Conservation (phyloP, 768 basidiomycete species). For the Tulasnella sp. region DNA sequence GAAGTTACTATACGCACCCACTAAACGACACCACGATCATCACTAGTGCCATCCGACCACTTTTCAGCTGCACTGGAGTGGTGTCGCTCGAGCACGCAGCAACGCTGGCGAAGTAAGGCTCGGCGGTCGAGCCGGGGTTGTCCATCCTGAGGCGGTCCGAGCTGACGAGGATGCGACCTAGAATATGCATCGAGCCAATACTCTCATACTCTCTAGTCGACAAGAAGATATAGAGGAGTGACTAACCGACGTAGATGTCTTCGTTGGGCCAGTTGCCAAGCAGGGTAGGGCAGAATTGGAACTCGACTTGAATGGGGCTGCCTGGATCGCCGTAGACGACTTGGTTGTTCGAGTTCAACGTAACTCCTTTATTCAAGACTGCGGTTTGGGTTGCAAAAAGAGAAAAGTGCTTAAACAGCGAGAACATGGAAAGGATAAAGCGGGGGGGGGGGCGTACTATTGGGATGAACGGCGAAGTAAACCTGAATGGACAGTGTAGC, state of each 20-base stretch:
- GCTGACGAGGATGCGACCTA: conserved; percentile 2
- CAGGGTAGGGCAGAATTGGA: neutral
- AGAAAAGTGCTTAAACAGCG: neutral
- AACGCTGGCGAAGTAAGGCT: neutral
- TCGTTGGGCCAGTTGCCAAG: neutral
- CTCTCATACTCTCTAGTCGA: neutral
- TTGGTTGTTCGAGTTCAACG: neutral
- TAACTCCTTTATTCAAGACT: neutral
- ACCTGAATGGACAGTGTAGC: neutral
- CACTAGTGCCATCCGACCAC: neutral
- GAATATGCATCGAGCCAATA: neutral
- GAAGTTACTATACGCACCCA: neutral
- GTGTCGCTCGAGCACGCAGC: neutral
- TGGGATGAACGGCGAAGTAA: conserved; percentile 3
- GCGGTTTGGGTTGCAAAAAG: neutral
- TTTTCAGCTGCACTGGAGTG: neutral
- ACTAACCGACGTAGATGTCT: neutral
- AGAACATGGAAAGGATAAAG: neutral
- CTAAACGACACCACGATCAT: neutral
- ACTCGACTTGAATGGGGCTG: neutral
- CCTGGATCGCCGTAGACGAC: neutral
- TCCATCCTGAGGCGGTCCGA: neutral
- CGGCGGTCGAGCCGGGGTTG: neutral
- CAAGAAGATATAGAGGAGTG: neutral
- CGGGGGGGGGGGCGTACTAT: neutral